Base-by-base conservation (phyloP, 2,329 filamentous ascomycete genomes). In the Venturiaceae sp. region DNA sequence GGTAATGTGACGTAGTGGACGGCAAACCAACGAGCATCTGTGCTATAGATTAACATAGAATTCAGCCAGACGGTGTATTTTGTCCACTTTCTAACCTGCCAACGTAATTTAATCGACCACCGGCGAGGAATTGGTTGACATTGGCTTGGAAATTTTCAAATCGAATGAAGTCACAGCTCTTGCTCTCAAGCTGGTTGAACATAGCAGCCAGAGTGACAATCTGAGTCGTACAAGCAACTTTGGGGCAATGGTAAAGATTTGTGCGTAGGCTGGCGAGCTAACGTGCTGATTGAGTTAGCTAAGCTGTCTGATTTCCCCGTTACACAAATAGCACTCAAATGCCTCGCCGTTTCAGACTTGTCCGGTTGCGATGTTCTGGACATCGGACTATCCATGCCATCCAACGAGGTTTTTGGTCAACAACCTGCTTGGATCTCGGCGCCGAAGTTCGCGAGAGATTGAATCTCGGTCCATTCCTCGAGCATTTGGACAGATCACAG, bases 291-390 rank as follows among this genome's bases (percentile, higher is more conserved):
- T 79, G 2, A 86, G 71, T 0, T 64, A 63, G 0, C 44, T 13
- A 0, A 72, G 57, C 0, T 53, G 59, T 0, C 28, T 55, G 61
- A 83, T 86, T 0, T 64, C 30, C 9, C 69, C 67, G 23, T 76
- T 67, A 64, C 83, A 86, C 3, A 85, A 60, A 60, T 79, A 80
- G 69, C 82, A 85, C 63, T 79, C 74, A 66, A 72, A 84, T 1
- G 14, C 62, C 1, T 28, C 0, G 0, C 75, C 75, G 56, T 83
- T 83, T 66, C 70, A 82, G 0, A 78, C 68, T 1, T 59, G 61
- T 0, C 63, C 34, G 0, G 71, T 80, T 1, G 76, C 78, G 62
- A 60, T 74, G 75, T 58, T 39, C 4, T 64, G 28, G 0, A 46
- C 58, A 0, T 34, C 53, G 46, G 60, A 64, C 32, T 63, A 57